phyloP scores from a whole-genome alignment of 352 stramenopile species.

The Phytopythium aichiense region DNA sequence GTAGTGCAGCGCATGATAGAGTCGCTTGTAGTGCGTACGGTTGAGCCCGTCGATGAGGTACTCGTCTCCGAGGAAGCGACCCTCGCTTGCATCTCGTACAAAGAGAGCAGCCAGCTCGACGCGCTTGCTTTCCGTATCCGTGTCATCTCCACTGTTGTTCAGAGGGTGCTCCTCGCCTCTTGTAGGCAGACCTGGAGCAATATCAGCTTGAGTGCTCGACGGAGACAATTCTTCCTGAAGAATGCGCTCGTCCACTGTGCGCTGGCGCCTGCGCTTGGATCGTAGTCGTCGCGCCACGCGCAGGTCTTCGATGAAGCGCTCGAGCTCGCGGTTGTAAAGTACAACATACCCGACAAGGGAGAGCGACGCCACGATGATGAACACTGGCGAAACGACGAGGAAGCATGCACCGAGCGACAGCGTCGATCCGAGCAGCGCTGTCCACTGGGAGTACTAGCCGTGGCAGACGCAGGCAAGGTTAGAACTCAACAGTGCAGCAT shows the following conservation, averaged over 20 bases:
- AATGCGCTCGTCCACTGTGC: constrained; percentile 15
- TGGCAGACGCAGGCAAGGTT: background rate
- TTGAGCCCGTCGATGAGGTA: constrained; percentile 42
- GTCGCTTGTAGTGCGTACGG: constrained; percentile 43
- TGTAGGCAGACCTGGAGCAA: background rate
- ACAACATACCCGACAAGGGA: constrained; percentile 18
- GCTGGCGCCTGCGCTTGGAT: constrained; percentile 1
- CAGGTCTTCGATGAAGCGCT: constrained; percentile 20
- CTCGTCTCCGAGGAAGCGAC: constrained; percentile 42
- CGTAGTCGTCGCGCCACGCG: constrained; percentile 9
- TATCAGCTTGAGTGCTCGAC: background rate
- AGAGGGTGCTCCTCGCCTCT: background rate
- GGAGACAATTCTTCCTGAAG: constrained; percentile 10
- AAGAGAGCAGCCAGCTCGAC: constrained; percentile 45
- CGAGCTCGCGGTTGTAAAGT: constrained; percentile 26
- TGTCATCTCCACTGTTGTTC: background rate
- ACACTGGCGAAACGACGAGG: constrained; percentile 37
- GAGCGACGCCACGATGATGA: constrained; percentile 21
- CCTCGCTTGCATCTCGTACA: constrained; percentile 39
- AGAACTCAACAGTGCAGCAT: background rate
- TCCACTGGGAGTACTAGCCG: constrained; percentile 46
- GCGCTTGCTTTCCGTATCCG: constrained; percentile 9
- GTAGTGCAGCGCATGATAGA: constrained; percentile 43
- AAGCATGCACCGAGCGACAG: constrained; percentile 41
- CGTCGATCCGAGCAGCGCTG: constrained; percentile 32